phyloP scores from a whole-genome alignment of 352 stramenopile species.

The Globisporangium perplexum region DNA sequence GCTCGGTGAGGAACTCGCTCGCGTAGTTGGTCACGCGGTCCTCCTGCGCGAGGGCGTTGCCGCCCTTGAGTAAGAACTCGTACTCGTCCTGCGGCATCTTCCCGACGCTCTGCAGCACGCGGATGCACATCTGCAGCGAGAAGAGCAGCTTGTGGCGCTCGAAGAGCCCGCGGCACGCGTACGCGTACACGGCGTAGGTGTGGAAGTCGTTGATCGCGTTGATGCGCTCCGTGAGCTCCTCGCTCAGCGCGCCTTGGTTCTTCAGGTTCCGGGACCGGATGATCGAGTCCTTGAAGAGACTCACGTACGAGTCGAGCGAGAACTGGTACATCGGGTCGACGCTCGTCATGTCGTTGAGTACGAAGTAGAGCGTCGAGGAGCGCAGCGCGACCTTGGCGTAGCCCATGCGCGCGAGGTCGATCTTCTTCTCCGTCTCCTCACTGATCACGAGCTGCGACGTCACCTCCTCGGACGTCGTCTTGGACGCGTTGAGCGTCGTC shows the following conservation, averaged over 20 bases:
- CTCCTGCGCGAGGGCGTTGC: conserved; percentile 51
- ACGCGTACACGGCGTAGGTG: conserved; percentile 94
- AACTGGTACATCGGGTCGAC: conserved; percentile 98
- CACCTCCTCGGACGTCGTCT: conserved; percentile 93
- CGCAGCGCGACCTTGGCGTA: conserved; percentile 90
- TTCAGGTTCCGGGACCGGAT: conserved; percentile 78
- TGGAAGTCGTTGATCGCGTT: conserved; percentile 95
- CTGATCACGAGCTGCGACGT: conserved; percentile 90
- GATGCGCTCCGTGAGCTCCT: conserved; percentile 84
- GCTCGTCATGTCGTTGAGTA: conserved; percentile 92
- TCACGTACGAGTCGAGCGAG: conserved; percentile 92
- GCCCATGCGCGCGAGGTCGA: conserved; percentile 91
- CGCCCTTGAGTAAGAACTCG: conserved; percentile 93
- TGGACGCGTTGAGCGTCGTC: conserved; percentile 93
- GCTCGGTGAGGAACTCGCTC: conserved; percentile 83
- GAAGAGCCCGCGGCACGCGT: conserved; percentile 94
- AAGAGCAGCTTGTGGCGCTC: conserved; percentile 96
- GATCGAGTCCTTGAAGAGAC: conserved; percentile 94
- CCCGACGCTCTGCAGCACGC: conserved; percentile 87
- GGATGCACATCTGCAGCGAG: conserved; percentile 92
- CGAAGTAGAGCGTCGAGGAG: conserved; percentile 95
- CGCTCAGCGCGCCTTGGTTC: conserved; percentile 70
- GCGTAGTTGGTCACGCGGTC: conserved; percentile 80
- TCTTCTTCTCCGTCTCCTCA: conserved; percentile 95
- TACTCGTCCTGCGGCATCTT: conserved; percentile 93